Conservation (phyloP, 108 stramenopile species). For the Nitzschia sp. region DNA sequence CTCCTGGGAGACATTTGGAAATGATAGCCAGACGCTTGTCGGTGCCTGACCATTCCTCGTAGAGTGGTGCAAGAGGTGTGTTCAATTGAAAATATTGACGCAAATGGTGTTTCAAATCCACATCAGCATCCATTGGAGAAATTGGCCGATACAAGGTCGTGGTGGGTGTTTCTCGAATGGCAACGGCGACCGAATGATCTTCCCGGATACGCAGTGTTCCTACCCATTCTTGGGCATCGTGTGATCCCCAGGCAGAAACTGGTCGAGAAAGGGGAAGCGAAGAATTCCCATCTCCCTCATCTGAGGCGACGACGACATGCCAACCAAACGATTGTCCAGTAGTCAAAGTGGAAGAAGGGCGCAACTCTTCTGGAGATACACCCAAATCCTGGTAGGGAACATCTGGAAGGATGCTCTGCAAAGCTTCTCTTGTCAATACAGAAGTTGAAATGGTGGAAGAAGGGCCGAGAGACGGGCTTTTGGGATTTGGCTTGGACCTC, state of each 20-base stretch:
- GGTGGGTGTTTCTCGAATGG: slow-evolving; percentile 71
- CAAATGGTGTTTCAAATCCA: slow-evolving; percentile 41
- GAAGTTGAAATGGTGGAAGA: not conserved
- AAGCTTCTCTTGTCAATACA: slow-evolving; percentile 1
- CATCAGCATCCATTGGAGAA: slow-evolving; percentile 13
- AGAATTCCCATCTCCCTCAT: not conserved
- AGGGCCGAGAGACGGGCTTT: not conserved
- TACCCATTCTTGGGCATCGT: slow-evolving; percentile 84
- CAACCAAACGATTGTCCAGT: slow-evolving; percentile 87
- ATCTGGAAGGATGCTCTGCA: slow-evolving; percentile 24
- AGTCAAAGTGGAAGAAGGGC: slow-evolving; percentile 79
- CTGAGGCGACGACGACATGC: slow-evolving; percentile 25
- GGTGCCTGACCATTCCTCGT: slow-evolving; percentile 67
- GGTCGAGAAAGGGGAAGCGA: not conserved
- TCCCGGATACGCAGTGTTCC: slow-evolving; percentile 47
- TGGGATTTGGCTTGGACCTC: too few species aligned
- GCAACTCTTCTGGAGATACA: slow-evolving; percentile 67
- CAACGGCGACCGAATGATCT: slow-evolving; percentile 48
- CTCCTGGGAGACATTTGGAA: slow-evolving; percentile 76
- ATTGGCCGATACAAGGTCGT: slow-evolving; percentile 76
- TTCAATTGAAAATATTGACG: slow-evolving; percentile 76
- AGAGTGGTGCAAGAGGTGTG: slow-evolving; percentile 56
- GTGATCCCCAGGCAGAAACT: slow-evolving; percentile 80
- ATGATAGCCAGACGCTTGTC: slow-evolving; percentile 66
- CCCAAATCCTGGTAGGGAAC: slow-evolving; percentile 53